phyloP scores from a whole-genome alignment of 2,329 filamentous ascomycete species.

The Apiospora aurea region DNA sequence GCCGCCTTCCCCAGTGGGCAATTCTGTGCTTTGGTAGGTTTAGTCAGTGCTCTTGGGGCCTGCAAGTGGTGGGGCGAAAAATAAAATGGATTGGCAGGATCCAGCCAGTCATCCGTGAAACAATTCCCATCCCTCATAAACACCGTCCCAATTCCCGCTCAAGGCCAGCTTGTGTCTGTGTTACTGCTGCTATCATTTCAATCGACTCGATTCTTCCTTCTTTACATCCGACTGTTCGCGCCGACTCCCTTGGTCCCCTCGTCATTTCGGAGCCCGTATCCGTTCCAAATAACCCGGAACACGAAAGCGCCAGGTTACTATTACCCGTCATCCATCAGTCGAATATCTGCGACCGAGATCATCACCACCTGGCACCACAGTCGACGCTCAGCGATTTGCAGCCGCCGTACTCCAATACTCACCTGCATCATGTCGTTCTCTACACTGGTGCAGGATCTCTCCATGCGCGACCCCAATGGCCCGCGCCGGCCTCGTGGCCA shows the following conservation, averaged over 20 bases:
- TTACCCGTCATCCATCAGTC: background rate
- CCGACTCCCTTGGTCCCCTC: background rate
- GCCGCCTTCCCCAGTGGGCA: constrained; percentile 1
- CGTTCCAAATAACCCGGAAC: background rate
- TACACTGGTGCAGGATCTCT: constrained; percentile 70
- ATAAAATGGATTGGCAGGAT: constrained; percentile 14
- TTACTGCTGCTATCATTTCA: background rate
- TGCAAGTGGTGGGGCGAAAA: constrained; percentile 13
- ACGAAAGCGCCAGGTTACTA: background rate
- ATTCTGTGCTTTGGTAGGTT: constrained; percentile 6
- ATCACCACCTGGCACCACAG: background rate
- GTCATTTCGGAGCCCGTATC: background rate
- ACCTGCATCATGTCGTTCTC: constrained; percentile 68
- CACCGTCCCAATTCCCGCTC: background rate
- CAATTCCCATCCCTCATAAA: background rate
- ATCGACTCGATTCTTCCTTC: background rate
- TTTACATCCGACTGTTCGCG: background rate
- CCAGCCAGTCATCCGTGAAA: constrained; percentile 13
- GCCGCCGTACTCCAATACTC: background rate
- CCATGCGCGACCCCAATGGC: constrained; percentile 60
- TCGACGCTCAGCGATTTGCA: background rate
- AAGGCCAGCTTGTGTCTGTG: background rate
- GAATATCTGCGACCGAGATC: background rate
- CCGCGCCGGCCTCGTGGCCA: constrained; percentile 52
- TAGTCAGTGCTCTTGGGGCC: constrained; percentile 2